Conservation (phyloP, 164 flowering plant genomes). For the Piper betle region DNA sequence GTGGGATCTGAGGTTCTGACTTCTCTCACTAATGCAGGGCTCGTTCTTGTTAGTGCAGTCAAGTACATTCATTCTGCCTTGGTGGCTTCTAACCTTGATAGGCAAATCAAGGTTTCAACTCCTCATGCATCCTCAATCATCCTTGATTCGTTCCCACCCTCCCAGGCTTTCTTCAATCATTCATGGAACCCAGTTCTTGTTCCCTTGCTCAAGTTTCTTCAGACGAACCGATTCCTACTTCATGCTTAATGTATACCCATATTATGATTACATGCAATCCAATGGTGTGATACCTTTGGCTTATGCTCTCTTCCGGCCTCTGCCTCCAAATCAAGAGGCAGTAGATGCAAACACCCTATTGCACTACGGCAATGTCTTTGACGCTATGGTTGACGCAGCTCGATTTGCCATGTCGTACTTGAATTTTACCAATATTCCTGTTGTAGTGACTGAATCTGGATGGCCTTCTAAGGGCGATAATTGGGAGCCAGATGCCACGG, state of each 20-base stretch:
- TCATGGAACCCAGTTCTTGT: slow-evolving; percentile 57
- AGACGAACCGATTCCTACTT: slow-evolving; percentile 53
- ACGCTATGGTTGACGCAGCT: too few relatives aligned
- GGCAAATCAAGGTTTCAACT: slow-evolving; percentile 58
- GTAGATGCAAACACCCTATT: slow-evolving; percentile 78
- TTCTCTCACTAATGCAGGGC: slow-evolving; percentile 71
- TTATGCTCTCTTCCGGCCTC: slow-evolving; percentile 71
- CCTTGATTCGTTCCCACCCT: slow-evolving; percentile 81
- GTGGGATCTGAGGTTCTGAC: slow-evolving; percentile 81
- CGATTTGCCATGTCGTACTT: slow-evolving; percentile 67
- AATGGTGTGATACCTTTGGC: slow-evolving; percentile 67
- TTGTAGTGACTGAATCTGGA: slow-evolving; percentile 67
- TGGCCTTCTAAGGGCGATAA: slow-evolving; percentile 84
- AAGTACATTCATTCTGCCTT: slow-evolving; percentile 67
- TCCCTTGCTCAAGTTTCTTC: slow-evolving; percentile 62
- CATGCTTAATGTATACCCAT: slow-evolving; percentile 91
- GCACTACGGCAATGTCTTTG: slow-evolving; percentile 78
- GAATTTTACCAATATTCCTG: slow-evolving; percentile 58
- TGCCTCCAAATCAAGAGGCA: slow-evolving; percentile 74
- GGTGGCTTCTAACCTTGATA: slow-evolving; percentile 61
- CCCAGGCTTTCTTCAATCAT: slow-evolving; percentile 78
- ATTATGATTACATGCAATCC: slow-evolving; percentile 72
- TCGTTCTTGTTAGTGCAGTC: slow-evolving; percentile 58
- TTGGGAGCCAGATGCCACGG: slow-evolving; percentile 55
- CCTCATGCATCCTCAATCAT: slow-evolving; percentile 78